phyloP scores from a whole-genome alignment of 768 basidiomycete genomes.

The Leucocoprinus sp. region DNA sequence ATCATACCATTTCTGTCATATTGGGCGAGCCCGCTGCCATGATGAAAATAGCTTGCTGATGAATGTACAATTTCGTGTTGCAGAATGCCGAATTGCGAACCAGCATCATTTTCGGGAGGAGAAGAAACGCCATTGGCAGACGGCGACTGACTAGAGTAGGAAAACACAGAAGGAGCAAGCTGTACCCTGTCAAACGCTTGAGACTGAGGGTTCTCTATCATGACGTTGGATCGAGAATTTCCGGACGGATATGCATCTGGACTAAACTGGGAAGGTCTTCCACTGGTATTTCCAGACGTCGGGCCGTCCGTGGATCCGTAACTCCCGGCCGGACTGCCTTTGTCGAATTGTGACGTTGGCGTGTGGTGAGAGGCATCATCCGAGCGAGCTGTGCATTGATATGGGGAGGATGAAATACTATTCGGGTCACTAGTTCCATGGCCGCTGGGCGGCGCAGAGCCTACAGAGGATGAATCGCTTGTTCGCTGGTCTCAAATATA shows the following conservation, averaged over 20 bases:
- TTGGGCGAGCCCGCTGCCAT: neutral
- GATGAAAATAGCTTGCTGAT: constrained; percentile 4
- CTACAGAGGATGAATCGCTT: too few relatives aligned
- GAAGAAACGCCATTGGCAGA: neutral
- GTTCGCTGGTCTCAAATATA: neutral
- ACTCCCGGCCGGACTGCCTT: constrained; percentile 2
- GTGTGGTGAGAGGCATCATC: constrained; percentile 1
- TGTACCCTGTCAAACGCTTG: constrained; percentile 7
- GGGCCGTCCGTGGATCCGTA: constrained; percentile 3
- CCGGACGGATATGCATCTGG: constrained; percentile 1
- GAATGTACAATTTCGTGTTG: neutral
- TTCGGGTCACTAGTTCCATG: neutral
- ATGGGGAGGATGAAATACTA: constrained; percentile 5
- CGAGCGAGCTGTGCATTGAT: neutral
- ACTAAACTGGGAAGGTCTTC: constrained; percentile 5
- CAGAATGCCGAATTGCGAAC: neutral
- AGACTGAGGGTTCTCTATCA: constrained; percentile 6
- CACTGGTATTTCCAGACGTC: neutral
- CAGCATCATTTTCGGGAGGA: constrained; percentile 2
- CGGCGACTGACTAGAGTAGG: neutral
- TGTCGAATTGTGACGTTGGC: neutral
- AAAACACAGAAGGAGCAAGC: neutral
- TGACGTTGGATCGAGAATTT: constrained; percentile 2
- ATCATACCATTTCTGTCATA: constrained; percentile 3
- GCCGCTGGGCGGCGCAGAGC: too few relatives aligned